These are phyloP conservation scores for Raffaelea albimanens DNA, from an alignment of 2,329 filamentous ascomycete genomes.

Conservation along the genomic window DNA sequence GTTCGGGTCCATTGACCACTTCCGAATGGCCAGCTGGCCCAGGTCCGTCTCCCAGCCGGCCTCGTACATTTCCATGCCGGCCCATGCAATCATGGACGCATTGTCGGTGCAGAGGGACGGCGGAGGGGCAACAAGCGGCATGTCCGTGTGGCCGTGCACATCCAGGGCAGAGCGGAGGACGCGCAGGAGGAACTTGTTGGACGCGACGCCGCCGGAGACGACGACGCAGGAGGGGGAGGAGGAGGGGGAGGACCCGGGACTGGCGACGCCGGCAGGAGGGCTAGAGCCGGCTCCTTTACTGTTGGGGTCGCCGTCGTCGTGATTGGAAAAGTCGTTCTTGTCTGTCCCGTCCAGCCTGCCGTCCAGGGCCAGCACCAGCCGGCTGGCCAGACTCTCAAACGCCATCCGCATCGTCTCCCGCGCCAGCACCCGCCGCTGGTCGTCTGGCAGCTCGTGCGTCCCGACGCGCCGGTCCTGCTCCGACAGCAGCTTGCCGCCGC, in stretches of 20 bases:
- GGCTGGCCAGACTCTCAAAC: conserved; percentile 78
- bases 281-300: conserved; percentile 1
- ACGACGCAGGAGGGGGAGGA: conserved; percentile 43
- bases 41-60: conserved; percentile 61
- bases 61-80: conserved; percentile 84
- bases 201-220: conserved; percentile 82
- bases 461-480: too few species aligned
- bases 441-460: conserved; percentile 37
- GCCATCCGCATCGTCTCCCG: conserved; percentile 65
- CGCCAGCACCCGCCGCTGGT: conserved; percentile 61
- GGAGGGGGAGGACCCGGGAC: background rate
- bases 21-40: conserved; percentile 48
- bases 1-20: conserved; percentile 63
- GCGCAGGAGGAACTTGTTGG: conserved; percentile 68
- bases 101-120: conserved; percentile 80
- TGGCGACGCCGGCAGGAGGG: background rate
- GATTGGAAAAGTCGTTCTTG: too few species aligned
- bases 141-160: conserved; percentile 51
- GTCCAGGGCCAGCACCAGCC: conserved; percentile 59
- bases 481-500: background rate
- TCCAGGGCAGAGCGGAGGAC: conserved; percentile 51
- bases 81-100: conserved; percentile 95
- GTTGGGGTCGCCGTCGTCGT: too few species aligned
- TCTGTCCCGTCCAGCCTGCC: conserved; percentile 12
- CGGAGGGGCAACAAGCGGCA: conserved; percentile 67